phyloP scores from a whole-genome alignment of 2,329 filamentous ascomycete genomes.

The Colletotrichum noveboracense region DNA sequence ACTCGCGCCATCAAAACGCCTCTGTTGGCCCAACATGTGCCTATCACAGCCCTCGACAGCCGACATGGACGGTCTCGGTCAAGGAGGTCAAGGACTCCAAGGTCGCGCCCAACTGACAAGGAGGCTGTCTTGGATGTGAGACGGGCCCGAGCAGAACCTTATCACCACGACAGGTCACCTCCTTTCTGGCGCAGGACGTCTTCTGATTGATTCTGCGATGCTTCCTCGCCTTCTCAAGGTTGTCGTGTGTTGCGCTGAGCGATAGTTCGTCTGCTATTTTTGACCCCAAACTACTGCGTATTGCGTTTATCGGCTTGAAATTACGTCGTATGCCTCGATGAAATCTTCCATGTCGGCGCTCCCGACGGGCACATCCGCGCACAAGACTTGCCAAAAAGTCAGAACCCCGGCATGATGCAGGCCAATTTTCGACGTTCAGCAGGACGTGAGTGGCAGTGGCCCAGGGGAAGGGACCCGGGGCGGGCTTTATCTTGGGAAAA shows the following conservation, averaged over 20 bases:
- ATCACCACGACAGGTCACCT: not conserved
- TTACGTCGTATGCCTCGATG: not conserved
- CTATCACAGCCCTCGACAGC: not conserved
- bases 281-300: not conserved
- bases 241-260: not conserved
- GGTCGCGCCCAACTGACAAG: not conserved
- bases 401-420: not conserved
- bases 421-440: constrained; percentile 4
- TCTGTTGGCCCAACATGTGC: not conserved
- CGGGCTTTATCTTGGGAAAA: constrained; percentile 1
- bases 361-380: constrained; percentile 2
- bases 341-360: not conserved
- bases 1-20: not conserved
- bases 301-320: not conserved
- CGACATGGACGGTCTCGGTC: not conserved
- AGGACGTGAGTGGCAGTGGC: not conserved
- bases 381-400: not conserved
- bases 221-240: not conserved
- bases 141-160: constrained; percentile 13
- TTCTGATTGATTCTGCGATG: not conserved
- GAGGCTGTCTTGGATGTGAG: constrained; percentile 1
- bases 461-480: not conserved
- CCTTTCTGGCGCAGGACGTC: not conserved
- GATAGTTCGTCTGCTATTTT: constrained; percentile 10
- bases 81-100: not conserved